These are phyloP conservation scores for Apiotrichum sp. DNA, from an alignment of 1,284 basidiomycete species.

Conservation along the genomic window DNA sequence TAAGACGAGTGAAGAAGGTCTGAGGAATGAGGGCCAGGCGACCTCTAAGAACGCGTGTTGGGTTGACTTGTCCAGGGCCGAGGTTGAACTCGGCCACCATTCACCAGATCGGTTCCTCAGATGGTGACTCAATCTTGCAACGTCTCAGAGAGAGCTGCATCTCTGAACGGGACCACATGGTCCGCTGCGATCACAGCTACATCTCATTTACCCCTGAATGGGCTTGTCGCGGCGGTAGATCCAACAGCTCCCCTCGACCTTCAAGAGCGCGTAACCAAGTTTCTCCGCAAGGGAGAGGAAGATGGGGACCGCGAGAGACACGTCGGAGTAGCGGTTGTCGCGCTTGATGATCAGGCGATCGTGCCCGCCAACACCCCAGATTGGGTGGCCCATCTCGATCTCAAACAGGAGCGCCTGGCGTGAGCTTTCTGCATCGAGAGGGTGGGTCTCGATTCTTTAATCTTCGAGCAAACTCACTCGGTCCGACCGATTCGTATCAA, in stretches of 20 bases:
- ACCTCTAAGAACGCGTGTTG: too few species aligned
- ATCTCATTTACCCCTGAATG: neutral
- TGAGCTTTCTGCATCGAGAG: too few species aligned
- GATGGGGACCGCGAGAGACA: neutral
- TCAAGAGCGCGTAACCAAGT: neutral
- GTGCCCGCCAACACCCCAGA: neutral
- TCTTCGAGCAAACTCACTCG: neutral
- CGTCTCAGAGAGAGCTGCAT: too few species aligned
- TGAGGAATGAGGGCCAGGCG: too few species aligned
- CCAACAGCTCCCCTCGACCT: neutral
- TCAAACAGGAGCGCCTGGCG: neutral
- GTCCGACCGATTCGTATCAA: neutral
- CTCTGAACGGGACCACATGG: too few species aligned
- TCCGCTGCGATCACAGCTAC: too few species aligned
- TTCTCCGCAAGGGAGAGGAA: neutral
- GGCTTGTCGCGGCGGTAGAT: slow-evolving; percentile 2
- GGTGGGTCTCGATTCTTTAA: too few species aligned
- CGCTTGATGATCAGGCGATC: neutral
- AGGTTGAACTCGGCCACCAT: too few species aligned
- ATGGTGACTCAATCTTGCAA: too few species aligned
- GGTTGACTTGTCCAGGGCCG: too few species aligned
- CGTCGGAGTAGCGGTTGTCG: neutral
- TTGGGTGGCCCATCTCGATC: neutral
- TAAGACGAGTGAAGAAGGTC: too few species aligned
- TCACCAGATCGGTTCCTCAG: too few species aligned